Evolutionary conservation across 1,139 yeast genomes (phyloP), one percentile per base, ranked within the genome.

Genomic region (Yamadazyma mexicana): DNA sequence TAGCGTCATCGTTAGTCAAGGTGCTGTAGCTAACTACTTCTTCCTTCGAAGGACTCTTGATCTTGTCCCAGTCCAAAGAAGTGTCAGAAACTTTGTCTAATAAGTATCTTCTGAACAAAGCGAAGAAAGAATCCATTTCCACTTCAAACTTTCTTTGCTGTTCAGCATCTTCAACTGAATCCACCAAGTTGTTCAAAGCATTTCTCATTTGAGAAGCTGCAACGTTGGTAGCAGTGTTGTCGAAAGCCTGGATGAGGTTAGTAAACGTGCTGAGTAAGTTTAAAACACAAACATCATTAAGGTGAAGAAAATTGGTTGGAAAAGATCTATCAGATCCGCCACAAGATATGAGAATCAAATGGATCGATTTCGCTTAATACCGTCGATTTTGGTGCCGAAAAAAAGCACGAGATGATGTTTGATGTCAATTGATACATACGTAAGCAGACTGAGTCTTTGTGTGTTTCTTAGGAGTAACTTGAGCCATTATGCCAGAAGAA

Each of bases 141-240:
- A 75, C 77, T 65, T 92, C 97, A 58, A 92, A 89, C 56, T 77
- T 75, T 48, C 59, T 55, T 63, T 81, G 84, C 45, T 66, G 62
- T 31, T 73, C 76, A 24, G 75, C 67, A 55, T 84, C 78, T 30
- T 63, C 74, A 40, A 87, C 87, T 17, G 92, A 77, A 63, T 91
- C 98, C 37, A 92, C 85, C 60, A 92, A 73, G 62, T 77, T 79
- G 76, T 92, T 92, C 68, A 92, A 79, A 2, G 96, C 95, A 61
- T 92, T 92, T 59, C 98, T 83, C 98, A 92, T 92, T 64, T 91
- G 97, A 46, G 95, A 85, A 7, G 98, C 98, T 25, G 98, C 96
- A 46, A 89, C 95, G 47, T 88, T 88, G 46, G 96, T 88, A 35
- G 97, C 91, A 50, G 95, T 87, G 70, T 87, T 86, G 67, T 92